Conservation (phyloP, 208 protist species). For the Naegleria fowleri region DNA sequence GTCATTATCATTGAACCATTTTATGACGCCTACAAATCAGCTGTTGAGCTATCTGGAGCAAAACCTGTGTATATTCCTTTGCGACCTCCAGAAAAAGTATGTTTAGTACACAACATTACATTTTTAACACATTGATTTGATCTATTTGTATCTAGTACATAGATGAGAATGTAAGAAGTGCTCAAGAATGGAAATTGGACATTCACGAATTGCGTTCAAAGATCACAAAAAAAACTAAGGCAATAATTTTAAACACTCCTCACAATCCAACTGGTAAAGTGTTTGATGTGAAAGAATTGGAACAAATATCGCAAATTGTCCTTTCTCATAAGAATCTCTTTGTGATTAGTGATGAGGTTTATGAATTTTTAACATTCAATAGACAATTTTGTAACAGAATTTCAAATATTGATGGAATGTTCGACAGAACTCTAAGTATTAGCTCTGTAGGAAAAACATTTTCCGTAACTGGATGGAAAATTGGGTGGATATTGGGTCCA, state of each 20-base stretch:
- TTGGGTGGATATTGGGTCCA: conserved; percentile 64
- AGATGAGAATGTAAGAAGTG: not conserved
- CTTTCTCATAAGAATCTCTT: conserved; percentile 54
- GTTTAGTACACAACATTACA: conserved; percentile 38
- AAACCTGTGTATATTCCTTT: conserved; percentile 65
- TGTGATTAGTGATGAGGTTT: conserved; percentile 72
- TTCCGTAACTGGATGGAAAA: conserved; percentile 80
- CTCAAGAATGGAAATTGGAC: conserved; percentile 56
- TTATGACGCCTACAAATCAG: conserved; percentile 74
- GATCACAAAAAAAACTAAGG: conserved; percentile 67
- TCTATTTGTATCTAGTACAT: not conserved
- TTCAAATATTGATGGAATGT: conserved; percentile 69
- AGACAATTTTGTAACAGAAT: conserved; percentile 57
- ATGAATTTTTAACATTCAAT: conserved; percentile 75
- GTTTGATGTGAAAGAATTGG: conserved; percentile 56
- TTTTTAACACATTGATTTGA: not conserved
- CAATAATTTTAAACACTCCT: conserved; percentile 78
- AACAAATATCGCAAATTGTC: conserved; percentile 61
- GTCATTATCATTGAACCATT: conserved; percentile 82
- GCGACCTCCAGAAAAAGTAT: conserved; percentile 20
- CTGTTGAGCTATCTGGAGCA: conserved; percentile 61
- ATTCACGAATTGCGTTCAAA: conserved; percentile 53
- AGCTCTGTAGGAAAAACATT: conserved; percentile 84
- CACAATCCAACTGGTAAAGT: conserved; percentile 80
- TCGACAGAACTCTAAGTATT: conserved; percentile 74